Evolutionary conservation across 306 rosid species (phyloP), one percentile per base, ranked within the genome.

Genomic region (Pyrus pyrifolia): DNA sequence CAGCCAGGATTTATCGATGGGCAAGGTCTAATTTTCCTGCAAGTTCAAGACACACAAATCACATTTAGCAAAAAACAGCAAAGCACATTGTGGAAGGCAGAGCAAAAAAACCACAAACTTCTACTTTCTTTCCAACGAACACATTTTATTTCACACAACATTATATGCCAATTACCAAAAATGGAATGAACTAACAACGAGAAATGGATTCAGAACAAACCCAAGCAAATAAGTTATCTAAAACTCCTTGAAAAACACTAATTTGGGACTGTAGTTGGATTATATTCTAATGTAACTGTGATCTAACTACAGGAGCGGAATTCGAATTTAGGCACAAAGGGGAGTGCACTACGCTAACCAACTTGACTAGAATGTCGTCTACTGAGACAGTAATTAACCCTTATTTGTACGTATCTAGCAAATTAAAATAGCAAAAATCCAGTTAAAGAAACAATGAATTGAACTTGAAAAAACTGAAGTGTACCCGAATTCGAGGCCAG

Each of bases 1-100:
- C 97, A 95, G 18, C 88, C 91, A 0, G 99, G 97, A 92, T 95
- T 95, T 42, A 69, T 78, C 14, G 97, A 89, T 15, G 98, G 98
- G 81, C 98, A 95, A 74, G 97, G 91, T 76, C 94, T 84, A 64
- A 95, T 87, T 83, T 90, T 95, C 71, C 97, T 95, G 91, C 44
- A 74, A 57, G 38, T 4, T 21, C 45, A 22, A 60, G 53, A 65
- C 30, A 38, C 23, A 70, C 59, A 65, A 7, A 3, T 46, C 45
- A 60, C 3, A 13, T 2, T 44, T 6, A 31, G 22, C 44, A 67
- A 59, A 81, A 81, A 42, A 35, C 40, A 19, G 23, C 70, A 77
- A 58, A 29, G 35, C 79, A 77, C 83, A 80, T 58, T 67, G 14
- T 19, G 38, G 21, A 4, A 42, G 44, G 68, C 68, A 63, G 46